These are phyloP conservation scores for Salvia splendens DNA, from an alignment of 257 asterid species.

Conservation along the genomic window DNA sequence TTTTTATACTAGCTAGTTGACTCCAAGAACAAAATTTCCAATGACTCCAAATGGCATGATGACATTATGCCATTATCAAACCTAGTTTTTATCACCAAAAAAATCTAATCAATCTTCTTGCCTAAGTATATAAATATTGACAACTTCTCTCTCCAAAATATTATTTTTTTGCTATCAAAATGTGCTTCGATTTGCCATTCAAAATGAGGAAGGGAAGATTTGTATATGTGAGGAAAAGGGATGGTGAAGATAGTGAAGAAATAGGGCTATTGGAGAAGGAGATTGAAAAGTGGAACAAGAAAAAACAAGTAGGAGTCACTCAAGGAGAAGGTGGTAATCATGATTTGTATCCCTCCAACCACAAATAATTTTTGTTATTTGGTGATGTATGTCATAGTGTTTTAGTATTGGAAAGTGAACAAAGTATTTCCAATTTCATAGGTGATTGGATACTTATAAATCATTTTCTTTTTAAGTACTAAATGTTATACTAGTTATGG, in stretches of 20 bases:
- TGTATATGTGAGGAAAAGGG: slow-evolving; percentile 30
- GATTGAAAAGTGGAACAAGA: slow-evolving; percentile 51
- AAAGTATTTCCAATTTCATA: not conserved
- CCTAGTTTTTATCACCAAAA: slow-evolving; percentile 34
- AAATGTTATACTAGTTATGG: no score
- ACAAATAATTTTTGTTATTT: slow-evolving; percentile 7
- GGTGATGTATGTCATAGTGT: slow-evolving; percentile 11
- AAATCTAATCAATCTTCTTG: slow-evolving; percentile 22
- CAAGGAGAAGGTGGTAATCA: slow-evolving; percentile 14
- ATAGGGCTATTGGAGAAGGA: slow-evolving; percentile 49
- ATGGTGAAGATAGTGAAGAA: slow-evolving; percentile 41
- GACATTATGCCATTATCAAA: not conserved
- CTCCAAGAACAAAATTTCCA: not conserved
- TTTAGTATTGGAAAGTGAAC: not conserved
- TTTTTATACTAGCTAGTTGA: not conserved
- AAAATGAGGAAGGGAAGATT: slow-evolving; percentile 45
- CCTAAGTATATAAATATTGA: not conserved
- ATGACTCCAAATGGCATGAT: slow-evolving; percentile 8
- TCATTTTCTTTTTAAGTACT: no score
- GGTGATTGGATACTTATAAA: not conserved
- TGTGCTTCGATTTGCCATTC: slow-evolving; percentile 50
- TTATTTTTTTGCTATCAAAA: not conserved
- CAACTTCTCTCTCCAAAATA: not conserved
- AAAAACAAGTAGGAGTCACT: slow-evolving; percentile 3
- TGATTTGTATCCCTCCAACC: slow-evolving; percentile 15